These are phyloP conservation scores for Candida tunisiensis DNA, from an alignment of 1,139 yeast genomes.

Conservation along the genomic window DNA sequence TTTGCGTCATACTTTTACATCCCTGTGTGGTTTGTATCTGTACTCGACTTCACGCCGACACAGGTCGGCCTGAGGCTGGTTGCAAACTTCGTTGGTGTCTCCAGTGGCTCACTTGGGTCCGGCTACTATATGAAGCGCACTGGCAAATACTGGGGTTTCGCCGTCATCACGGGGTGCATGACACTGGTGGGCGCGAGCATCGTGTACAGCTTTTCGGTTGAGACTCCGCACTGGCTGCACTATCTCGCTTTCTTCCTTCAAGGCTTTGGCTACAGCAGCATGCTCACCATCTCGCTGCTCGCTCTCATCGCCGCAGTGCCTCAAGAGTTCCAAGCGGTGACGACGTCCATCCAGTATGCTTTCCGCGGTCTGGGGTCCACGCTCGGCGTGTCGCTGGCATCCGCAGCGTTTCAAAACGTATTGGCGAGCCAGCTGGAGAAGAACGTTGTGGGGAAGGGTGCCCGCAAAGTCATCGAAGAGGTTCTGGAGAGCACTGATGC, in stretches of 20 bases:
- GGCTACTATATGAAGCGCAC: constrained; percentile 55
- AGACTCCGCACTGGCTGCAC: constrained; percentile 10
- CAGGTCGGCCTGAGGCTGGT: constrained; percentile 45
- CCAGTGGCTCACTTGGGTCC: constrained; percentile 50
- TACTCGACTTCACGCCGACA: constrained; percentile 35
- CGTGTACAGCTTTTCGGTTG: constrained; percentile 9
- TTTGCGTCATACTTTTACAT: constrained; percentile 41
- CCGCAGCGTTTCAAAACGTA: constrained; percentile 41
- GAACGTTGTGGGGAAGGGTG: constrained; percentile 13
- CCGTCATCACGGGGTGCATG: constrained; percentile 27
- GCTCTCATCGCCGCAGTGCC: constrained; percentile 55
- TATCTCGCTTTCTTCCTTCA: constrained; percentile 23
- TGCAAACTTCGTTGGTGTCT: constrained; percentile 54
- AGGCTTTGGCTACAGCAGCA: constrained; percentile 42
- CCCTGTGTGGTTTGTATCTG: constrained; percentile 49
- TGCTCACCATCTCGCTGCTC: constrained; percentile 48
- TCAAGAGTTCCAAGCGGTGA: constrained; percentile 45
- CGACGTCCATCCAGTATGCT: constrained; percentile 62
- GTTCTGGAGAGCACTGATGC: constrained; percentile 46
- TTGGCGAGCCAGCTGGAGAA: constrained; percentile 18
- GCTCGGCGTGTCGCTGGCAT: constrained; percentile 49
- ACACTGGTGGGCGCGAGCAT: constrained; percentile 29
- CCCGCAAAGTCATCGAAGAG: constrained; percentile 23
- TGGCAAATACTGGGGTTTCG: constrained; percentile 44
- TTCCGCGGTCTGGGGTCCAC: constrained; percentile 65